A percentile compares a stretch with the other conserved stretches of the same genome.
Evolutionary conservation across 306 rosid genomes (phyloP).

Genomic region (Vicia sativa): DNA sequence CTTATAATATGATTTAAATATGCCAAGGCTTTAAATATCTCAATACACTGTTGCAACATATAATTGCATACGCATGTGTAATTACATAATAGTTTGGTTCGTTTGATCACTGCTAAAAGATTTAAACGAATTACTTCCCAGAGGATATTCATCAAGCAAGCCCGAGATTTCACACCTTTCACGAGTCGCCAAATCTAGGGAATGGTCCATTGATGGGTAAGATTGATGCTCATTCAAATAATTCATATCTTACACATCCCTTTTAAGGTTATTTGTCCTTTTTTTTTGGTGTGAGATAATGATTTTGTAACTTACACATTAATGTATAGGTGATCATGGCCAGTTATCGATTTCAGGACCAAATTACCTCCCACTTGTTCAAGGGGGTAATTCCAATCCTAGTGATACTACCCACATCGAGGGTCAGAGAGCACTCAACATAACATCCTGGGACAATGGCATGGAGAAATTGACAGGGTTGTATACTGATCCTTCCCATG

Average conservation of each 20-base stretch:
- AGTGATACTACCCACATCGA: conserved; percentile 40
- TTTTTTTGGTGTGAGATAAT: conserved; percentile 24
- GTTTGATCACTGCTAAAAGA: conserved; percentile 35
- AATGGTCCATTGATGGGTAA: conserved; percentile 47
- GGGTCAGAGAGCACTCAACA: conserved; percentile 51
- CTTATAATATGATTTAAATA: conserved; percentile 29
- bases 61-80: not conserved
- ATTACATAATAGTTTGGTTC: conserved; percentile 4
- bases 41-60: conserved; percentile 4
- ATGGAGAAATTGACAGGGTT: conserved; percentile 54
- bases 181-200: conserved; percentile 43
- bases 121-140: conserved; percentile 38
- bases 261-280: conserved; percentile 46
- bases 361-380: conserved; percentile 46
- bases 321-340: conserved; percentile 44
- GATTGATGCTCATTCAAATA: conserved; percentile 43
- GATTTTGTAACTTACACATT: not conserved
- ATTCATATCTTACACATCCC: conserved; percentile 43
- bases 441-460: conserved; percentile 62
- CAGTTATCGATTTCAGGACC: conserved; percentile 50
- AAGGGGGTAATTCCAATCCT: conserved; percentile 45
- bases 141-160: conserved; percentile 69
- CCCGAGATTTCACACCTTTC: conserved; percentile 48
- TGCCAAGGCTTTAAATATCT: conserved; percentile 23
- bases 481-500: conserved; percentile 48